Evolutionary conservation across 1,139 yeast species (phyloP).

Genomic region (Eremothecium coryli): DNA sequence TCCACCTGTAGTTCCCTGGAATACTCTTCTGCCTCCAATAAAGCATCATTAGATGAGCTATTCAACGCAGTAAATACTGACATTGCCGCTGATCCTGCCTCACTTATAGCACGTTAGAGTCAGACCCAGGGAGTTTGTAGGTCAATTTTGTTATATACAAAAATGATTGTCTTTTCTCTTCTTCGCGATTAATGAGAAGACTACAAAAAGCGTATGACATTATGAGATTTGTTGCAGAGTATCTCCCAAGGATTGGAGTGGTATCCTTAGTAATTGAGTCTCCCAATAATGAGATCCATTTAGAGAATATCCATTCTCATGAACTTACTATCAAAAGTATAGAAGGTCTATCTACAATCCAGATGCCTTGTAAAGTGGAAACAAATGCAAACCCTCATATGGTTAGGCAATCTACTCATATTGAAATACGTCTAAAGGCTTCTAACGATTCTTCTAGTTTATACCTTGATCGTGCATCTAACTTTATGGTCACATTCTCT

Average conservation of each 20-base stretch:
- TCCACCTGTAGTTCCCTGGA: conserved; percentile 81
- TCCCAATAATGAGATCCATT: background rate
- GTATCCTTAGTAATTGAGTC: conserved; percentile 10
- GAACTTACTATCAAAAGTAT: conserved; percentile 2
- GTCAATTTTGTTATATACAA: too few relatives aligned
- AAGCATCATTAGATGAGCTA: conserved; percentile 59
- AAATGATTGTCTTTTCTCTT: too few relatives aligned
- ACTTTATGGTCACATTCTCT: conserved; percentile 12
- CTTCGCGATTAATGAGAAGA: too few relatives aligned
- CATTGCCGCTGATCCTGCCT: conserved; percentile 25
- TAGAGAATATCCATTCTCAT: background rate
- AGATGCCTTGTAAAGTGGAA: conserved; percentile 5
- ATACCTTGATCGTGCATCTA: conserved; percentile 9
- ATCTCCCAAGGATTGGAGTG: conserved; percentile 25
- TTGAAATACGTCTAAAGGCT: conserved; percentile 10
- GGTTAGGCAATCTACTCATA: conserved; percentile 2
- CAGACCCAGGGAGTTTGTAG: too few relatives aligned
- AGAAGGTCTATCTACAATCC: background rate
- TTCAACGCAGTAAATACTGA: conserved; percentile 78
- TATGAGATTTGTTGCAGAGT: conserved; percentile 30
- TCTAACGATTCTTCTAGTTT: background rate
- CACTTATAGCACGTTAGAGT: too few relatives aligned
- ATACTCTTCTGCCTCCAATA: conserved; percentile 70
- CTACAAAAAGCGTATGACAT: background rate
- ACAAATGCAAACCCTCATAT: background rate